These are phyloP conservation scores for Fusarium protoensiforme DNA, from an alignment of 2,329 filamentous ascomycete genomes.

Conservation along the genomic window DNA sequence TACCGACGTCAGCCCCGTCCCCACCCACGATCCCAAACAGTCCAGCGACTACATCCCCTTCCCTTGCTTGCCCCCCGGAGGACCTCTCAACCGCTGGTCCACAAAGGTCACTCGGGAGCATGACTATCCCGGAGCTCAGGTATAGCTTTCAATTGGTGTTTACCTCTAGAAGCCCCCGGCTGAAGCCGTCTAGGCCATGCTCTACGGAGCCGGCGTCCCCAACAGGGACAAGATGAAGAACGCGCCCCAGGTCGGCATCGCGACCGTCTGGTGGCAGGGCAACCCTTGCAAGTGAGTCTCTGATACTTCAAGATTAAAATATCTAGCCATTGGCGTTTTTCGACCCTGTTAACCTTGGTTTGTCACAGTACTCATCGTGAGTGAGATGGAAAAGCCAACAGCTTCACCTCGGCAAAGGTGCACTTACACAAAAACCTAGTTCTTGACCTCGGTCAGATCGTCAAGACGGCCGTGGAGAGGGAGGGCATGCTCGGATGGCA, in stretches of 20 bases:
- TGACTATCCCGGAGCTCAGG: constrained; percentile 93
- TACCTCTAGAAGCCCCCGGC: not conserved
- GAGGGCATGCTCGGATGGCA: constrained; percentile 94
- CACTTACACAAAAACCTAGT: constrained; percentile 60
- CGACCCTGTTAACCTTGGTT: not conserved
- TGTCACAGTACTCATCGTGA: constrained; percentile 54
- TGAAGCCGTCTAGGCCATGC: constrained; percentile 75
- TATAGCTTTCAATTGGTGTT: constrained; percentile 47
- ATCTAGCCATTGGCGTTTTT: not conserved
- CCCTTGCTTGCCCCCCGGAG: constrained; percentile 61
- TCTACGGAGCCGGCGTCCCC: constrained; percentile 92
- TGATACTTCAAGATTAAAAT: not conserved
- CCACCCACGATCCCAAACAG: constrained; percentile 55
- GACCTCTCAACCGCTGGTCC: constrained; percentile 84
- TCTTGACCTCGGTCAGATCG: constrained; percentile 86
- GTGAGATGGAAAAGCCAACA: constrained; percentile 27
- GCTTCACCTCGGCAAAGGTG: not conserved
- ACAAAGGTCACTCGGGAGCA: constrained; percentile 83
- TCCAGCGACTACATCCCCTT: constrained; percentile 66
- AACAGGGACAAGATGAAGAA: constrained; percentile 87
- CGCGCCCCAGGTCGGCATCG: constrained; percentile 89
- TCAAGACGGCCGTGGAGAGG: constrained; percentile 83
- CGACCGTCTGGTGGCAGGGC: constrained; percentile 97
- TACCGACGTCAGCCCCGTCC: constrained; percentile 22
- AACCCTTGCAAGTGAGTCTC: constrained; percentile 89